Base-by-base conservation (phyloP, 495 filamentous ascomycete species). In the Astrothelium subdiscretum region DNA sequence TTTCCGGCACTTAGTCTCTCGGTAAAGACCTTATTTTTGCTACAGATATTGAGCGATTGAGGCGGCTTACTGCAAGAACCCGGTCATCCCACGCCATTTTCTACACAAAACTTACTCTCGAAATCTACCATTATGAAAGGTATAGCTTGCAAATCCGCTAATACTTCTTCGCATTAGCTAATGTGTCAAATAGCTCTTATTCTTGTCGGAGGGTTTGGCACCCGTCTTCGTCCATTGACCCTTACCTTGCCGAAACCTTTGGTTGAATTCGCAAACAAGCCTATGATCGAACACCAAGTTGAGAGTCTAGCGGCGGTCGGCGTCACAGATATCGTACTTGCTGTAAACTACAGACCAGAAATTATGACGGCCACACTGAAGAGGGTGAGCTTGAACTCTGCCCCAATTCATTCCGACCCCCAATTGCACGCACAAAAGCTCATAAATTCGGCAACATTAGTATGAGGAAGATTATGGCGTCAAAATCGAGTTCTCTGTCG, bases 151-250 rank as follows among this genome's bases (percentile, higher is more conserved):
- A 32, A 32, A 26, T 24, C 31, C 58, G 18, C 35, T 57, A n/a
- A 20, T 8, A 15, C 3, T 32, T 24, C 22, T 15, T 22, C 13
- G 6, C 52, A 20, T 22, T 40, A 58, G 12, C 31, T 40, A 43
- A 31, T 60, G 48, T 1, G 48, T 3, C 6, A 20, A 48, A 68
- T 75, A 98, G 94, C 94, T 76, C 85, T 98, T 72, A 97, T 98
- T 87, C 92, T 98, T 72, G 94, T 98, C 76, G 94, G 94, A 80
- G 94, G 94, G 73, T 98, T 97, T 78, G 94, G 94, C 73, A 98
- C 94, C 76, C 92, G 94, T 77, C 86, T 98, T 68, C 89, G 94
- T 74, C 94, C 94, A 77, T 83, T 98, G 78, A 98, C 94, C 61
- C 83, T 98, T 70, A 97, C 94, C 44, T 88, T 97, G 66, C 94